Evolutionary conservation across 768 basidiomycete genomes (phyloP), one percentile per base, ranked within the genome.

Genomic region (Lepiota subincarnata): DNA sequence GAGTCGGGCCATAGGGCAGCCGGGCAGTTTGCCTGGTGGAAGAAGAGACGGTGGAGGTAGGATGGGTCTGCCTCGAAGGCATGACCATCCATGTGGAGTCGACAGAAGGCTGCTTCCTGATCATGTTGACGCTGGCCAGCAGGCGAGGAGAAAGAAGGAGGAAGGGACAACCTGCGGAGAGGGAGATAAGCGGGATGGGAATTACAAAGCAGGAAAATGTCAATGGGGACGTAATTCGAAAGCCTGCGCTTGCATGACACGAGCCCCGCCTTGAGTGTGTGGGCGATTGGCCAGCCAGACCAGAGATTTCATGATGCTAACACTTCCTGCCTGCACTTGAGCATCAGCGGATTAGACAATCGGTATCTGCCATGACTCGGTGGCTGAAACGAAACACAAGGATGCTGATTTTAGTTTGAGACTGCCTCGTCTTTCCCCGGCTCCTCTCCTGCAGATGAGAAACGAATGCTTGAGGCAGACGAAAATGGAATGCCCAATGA

Each of bases 41-140:
- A 2, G 50, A 31, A 2, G 26, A 26, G 38, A 18, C 38, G 14
- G 24, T 38, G 16, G 48, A 16, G 40, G 18, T 22, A 36, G 13
- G 51, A 39, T 7, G 12, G 24, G 24, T 46, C n/a, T 26, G 35
- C 44, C 20, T 38, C 20, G 45, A 19, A 13, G 53, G 53, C 11
- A 28, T 37, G 14, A n/a, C 48, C 11, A 31, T 26, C 52, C 43
- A 46, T n/a, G 44, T 53, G 42, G 38, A 41, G 14, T 45, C 42
- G 35, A 38, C 13, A 14, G 52, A 53, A 10, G 52, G 43, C n/a
- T 53, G 43, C 18, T 50, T 50, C 44, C 28, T 53, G 37, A 46
- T 36, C 53, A 54, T 54, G 45, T 53, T 34, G 37, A 44, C 39
- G 42, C 53, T 54, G 53, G 26, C 45, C 53, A 54, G 53, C 45